phyloP scores from a whole-genome alignment of 73 alveolate genomes.

The Paramecium pentaurelia region DNA sequence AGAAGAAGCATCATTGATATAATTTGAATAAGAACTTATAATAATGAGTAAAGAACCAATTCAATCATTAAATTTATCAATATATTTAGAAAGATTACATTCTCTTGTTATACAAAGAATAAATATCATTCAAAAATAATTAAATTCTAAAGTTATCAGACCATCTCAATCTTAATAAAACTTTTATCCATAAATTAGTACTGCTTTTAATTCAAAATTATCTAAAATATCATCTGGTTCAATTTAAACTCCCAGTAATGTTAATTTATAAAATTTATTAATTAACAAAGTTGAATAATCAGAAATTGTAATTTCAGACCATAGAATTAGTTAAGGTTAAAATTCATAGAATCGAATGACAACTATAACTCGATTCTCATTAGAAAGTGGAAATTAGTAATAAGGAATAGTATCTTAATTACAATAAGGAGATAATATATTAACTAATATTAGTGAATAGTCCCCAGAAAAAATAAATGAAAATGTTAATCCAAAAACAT shows the following conservation, averaged over 20 bases:
- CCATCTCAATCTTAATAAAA: not conserved
- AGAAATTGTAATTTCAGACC: not conserved
- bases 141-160: not conserved
- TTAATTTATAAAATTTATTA: not conserved
- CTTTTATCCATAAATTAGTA: not conserved
- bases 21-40: not conserved
- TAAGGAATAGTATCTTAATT: not conserved
- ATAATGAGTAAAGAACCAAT: not conserved
- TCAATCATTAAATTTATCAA: not conserved
- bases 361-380: not conserved
- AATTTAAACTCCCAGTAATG: not conserved
- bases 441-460: not conserved
- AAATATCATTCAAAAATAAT: not conserved
- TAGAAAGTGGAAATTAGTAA: not conserved
- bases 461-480: not conserved
- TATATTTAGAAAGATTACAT: not conserved
- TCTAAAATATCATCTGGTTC: not conserved
- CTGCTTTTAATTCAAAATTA: not conserved
- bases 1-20: not conserved
- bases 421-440: not conserved
- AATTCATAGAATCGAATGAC: not conserved
- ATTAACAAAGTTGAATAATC: not conserved
- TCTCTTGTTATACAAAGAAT: slow-evolving; percentile 1
- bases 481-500: not conserved
- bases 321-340: not conserved